A percentile compares a stretch with the other conserved stretches of the same genome.
These are phyloP conservation scores for Magnolia officinalis DNA, from an alignment of 164 flowering plant species.

Conservation along the genomic window DNA sequence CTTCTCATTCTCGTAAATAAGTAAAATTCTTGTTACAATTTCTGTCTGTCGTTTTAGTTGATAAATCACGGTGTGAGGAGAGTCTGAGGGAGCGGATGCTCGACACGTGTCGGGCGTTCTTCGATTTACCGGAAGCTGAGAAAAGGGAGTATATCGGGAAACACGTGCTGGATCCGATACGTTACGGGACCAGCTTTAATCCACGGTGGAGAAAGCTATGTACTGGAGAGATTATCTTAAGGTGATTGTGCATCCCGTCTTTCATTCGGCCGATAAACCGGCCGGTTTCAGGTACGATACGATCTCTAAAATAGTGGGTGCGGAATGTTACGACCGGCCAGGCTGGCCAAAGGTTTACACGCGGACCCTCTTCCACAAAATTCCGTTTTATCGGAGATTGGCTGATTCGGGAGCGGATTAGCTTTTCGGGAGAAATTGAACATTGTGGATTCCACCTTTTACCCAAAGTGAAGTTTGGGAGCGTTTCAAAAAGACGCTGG, in stretches of 20 bases:
- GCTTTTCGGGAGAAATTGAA: too few relatives aligned
- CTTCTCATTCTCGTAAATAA: conserved; percentile 4
- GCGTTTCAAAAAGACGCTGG: too few relatives aligned
- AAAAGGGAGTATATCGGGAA: conserved; percentile 38
- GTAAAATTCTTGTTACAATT: neutral
- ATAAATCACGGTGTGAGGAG: conserved; percentile 68
- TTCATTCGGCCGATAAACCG: conserved; percentile 52
- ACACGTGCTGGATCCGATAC: conserved; percentile 44
- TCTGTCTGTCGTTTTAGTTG: conserved; percentile 18
- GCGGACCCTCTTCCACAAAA: too few relatives aligned
- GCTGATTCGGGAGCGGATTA: too few relatives aligned
- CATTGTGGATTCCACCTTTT: too few relatives aligned
- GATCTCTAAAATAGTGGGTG: neutral
- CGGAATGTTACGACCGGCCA: too few relatives aligned
- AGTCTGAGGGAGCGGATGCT: conserved; percentile 32
- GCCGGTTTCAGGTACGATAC: conserved; percentile 41
- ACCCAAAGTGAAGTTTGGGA: too few relatives aligned
- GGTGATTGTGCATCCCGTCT: conserved; percentile 55
- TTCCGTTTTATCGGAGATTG: too few relatives aligned
- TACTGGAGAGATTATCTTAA: conserved; percentile 83
- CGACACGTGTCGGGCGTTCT: conserved; percentile 36
- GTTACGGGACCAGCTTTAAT: conserved; percentile 70
- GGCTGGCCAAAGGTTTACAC: too few relatives aligned
- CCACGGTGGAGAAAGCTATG: conserved; percentile 32
- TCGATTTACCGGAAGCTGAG: conserved; percentile 54